Evolutionary conservation across 176 grass and related monocot genomes (phyloP).

Genomic region (Leersia perrieri): DNA sequence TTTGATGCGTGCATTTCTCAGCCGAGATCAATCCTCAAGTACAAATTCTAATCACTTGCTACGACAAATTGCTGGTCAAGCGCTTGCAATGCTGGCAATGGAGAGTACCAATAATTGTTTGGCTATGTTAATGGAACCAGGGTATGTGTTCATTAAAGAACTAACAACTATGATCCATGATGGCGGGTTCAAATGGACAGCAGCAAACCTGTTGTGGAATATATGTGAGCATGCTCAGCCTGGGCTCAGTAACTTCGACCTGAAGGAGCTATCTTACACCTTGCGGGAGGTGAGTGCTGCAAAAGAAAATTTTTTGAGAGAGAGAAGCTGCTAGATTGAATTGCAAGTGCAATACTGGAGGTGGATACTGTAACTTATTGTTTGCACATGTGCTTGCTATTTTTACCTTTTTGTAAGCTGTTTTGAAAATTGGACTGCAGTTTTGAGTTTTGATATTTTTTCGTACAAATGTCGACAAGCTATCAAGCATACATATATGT

Average conservation of each 20-base stretch:
- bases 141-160: neutral
- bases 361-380: neutral
- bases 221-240: neutral
- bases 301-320: neutral
- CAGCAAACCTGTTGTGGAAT: neutral
- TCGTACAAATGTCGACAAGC: too few relatives aligned
- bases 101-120: neutral
- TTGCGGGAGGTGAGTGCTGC: neutral
- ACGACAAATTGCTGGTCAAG: neutral
- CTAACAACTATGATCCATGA: neutral
- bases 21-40: neutral
- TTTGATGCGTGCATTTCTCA: constrained; percentile 4
- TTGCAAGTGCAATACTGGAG: neutral
- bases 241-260: neutral
- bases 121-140: neutral
- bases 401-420: neutral
- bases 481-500: too few relatives aligned
- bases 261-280: neutral
- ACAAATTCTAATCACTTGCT: neutral
- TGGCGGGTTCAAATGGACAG: neutral
- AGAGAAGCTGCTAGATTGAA: neutral
- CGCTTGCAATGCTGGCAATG: neutral
- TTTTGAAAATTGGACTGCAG: neutral
- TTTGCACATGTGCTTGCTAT: too few relatives aligned
- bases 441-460: neutral